Percentiles rank a stretch among this genome's conserved stretches.
phyloP scores from a whole-genome alignment of 2,329 filamentous ascomycete species.

The Hymenoscyphus albidus region DNA sequence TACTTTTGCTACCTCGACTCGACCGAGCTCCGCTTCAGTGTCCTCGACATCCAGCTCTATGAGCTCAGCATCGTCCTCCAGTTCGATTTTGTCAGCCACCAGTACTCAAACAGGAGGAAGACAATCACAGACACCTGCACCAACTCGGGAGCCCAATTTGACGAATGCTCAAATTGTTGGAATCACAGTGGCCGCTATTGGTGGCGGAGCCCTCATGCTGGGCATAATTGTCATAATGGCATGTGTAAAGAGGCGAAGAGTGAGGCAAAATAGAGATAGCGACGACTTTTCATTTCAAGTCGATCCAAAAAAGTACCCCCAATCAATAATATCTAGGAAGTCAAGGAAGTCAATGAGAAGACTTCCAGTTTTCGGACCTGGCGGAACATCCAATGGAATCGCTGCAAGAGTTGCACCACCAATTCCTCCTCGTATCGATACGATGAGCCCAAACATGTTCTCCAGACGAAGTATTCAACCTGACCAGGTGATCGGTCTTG shows the following conservation, averaged over 20 bases:
- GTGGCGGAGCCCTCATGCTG: constrained; percentile 46
- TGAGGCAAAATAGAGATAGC: constrained; percentile 29
- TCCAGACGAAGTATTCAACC: constrained; percentile 29
- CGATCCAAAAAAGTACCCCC: constrained; percentile 25
- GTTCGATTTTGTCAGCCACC: constrained; percentile 12
- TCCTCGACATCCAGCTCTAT: constrained; percentile 7
- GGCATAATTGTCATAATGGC: constrained; percentile 41
- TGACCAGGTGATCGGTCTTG: constrained; percentile 31
- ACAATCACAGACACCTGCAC: constrained; percentile 20
- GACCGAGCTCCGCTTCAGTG: background rate
- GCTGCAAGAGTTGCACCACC: constrained; percentile 25
- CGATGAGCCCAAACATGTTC: constrained; percentile 31
- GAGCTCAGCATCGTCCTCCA: constrained; percentile 18
- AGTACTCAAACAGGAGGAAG: constrained; percentile 10
- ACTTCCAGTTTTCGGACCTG: constrained; percentile 19
- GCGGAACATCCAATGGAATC: constrained; percentile 24
- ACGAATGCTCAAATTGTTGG: constrained; percentile 48
- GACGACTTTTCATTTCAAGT: constrained; percentile 34
- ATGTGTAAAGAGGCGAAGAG: constrained; percentile 36
- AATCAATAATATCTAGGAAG: constrained; percentile 19
- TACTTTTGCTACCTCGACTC: constrained; percentile 10
- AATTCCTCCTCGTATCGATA: constrained; percentile 24
- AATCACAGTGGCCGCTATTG: constrained; percentile 53
- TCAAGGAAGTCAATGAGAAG: constrained; percentile 18
- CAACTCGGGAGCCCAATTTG: constrained; percentile 13